Evolutionary conservation across 163 green algal genomes (phyloP).

Genomic region (Chlamydomonas reinhardtii): DNA sequence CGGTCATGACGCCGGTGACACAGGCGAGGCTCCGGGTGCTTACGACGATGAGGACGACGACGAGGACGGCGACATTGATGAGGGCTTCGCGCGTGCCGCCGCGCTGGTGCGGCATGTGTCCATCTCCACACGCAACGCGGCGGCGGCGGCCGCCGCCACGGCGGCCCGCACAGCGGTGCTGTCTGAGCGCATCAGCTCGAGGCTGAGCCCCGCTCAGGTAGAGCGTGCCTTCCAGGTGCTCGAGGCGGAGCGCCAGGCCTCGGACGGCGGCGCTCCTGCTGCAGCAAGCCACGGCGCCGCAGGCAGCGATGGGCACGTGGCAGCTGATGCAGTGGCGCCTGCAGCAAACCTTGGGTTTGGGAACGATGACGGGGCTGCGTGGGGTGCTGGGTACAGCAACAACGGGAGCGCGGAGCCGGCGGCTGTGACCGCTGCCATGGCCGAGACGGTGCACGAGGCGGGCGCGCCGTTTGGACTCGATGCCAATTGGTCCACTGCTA

Average conservation of each 20-base stretch:
- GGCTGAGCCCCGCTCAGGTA: not conserved
- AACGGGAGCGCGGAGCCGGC: too few relatives aligned
- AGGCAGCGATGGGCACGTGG: too few relatives aligned
- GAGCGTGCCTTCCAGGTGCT: not conserved
- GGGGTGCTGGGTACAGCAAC: too few relatives aligned
- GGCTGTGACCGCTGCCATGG: too few relatives aligned
- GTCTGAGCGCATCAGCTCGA: conserved; percentile 21
- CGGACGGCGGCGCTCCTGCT: too few relatives aligned
- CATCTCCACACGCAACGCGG: not conserved
- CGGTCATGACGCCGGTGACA: not conserved
- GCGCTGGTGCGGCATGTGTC: not conserved
- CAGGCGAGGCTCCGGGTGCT: not conserved
- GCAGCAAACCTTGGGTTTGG: not conserved
- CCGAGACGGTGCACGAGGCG: too few relatives aligned
- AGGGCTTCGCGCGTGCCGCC: too few relatives aligned
- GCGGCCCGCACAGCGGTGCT: conserved; percentile 1
- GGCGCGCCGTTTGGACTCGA: too few relatives aligned
- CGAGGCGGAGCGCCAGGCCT: not conserved
- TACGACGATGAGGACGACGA: not conserved
- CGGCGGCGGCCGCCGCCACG: not conserved
- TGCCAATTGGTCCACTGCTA: too few relatives aligned
- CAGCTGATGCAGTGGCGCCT: not conserved
- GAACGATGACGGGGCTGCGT: not conserved
- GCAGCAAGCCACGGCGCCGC: too few relatives aligned
- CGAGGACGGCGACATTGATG: not conserved